Evolutionary conservation across 1,139 yeast genomes (phyloP).

Genomic region (Pichia cactophila): DNA sequence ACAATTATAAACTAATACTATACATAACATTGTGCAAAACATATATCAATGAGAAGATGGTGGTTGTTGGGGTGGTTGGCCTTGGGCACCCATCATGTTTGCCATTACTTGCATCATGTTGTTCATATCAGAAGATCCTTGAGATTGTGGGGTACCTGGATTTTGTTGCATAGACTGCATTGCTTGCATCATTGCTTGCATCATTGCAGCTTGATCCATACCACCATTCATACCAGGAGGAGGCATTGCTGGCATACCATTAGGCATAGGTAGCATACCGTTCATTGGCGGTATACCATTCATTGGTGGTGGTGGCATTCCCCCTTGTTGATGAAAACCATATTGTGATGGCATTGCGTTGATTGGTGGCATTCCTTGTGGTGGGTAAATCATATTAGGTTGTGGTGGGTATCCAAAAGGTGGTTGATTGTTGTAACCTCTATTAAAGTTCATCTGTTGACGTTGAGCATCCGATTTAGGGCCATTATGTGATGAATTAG

Average conservation of each 20-base stretch:
- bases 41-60: slow-evolving; percentile 3
- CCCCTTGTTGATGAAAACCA: background rate
- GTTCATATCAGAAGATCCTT: slow-evolving; percentile 25
- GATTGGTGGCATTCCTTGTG: slow-evolving; percentile 1
- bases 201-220: slow-evolving; percentile 22
- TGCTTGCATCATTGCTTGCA: slow-evolving; percentile 27
- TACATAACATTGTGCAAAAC: background rate
- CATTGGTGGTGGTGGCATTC: background rate
- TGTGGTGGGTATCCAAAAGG: slow-evolving; percentile 19
- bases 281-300: slow-evolving; percentile 1
- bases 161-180: slow-evolving; percentile 26
- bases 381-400: slow-evolving; percentile 5
- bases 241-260: slow-evolving; percentile 1
- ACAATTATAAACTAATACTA: background rate
- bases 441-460: slow-evolving; percentile 5
- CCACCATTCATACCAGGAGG: slow-evolving; percentile 3
- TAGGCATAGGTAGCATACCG: background rate
- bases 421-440: slow-evolving; percentile 9
- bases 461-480: slow-evolving; percentile 56
- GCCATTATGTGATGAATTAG: slow-evolving; percentile 78
- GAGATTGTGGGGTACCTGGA: slow-evolving; percentile 1
- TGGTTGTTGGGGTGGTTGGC: slow-evolving; percentile 12
- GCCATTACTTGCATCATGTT: slow-evolving; percentile 29
- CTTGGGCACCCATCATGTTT: slow-evolving; percentile 27
- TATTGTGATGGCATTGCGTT: background rate